Evolutionary conservation across 495 filamentous ascomycete species (phyloP).

Genomic region (Amorphotheca resinae): DNA sequence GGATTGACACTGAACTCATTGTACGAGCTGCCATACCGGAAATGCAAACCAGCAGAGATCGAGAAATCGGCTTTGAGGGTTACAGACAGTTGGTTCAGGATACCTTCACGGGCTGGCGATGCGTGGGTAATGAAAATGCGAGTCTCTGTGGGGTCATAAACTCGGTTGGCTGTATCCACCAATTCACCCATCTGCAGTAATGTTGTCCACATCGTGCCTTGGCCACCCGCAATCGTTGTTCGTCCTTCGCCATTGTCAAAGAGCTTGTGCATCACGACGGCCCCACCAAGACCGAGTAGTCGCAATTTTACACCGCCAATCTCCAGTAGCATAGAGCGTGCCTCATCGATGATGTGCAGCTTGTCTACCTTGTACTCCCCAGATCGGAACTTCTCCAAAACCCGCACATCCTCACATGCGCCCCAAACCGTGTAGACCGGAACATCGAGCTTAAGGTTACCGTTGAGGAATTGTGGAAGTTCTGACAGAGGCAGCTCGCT

Average conservation of each 20-base stretch:
- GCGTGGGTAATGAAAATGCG: constrained; percentile 95
- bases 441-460: constrained; percentile 78
- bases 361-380: constrained; percentile 98
- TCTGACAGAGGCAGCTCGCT: constrained; percentile 89
- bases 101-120: constrained; percentile 89
- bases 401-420: constrained; percentile 95
- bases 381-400: constrained; percentile 94
- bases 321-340: constrained; percentile 86
- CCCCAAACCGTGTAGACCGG: constrained; percentile 99
- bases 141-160: constrained; percentile 98
- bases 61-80: constrained; percentile 98
- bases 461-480: constrained; percentile 80
- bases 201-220: constrained; percentile 99
- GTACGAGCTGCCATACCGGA: constrained; percentile 97
- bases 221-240: constrained; percentile 95
- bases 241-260: constrained; percentile 98
- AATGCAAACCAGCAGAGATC: constrained; percentile 93
- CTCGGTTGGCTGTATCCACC: constrained; percentile 93
- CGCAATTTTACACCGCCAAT: constrained; percentile 93
- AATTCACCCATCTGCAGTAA: constrained; percentile 97
- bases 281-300: constrained; percentile 84
- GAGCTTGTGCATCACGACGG: constrained; percentile 99
- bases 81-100: constrained; percentile 95
- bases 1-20: constrained; percentile 99
- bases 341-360: constrained; percentile 96